Percentiles rank a stretch among this genome's conserved stretches.
Evolutionary conservation across 257 asterid genomes (phyloP).

Genomic region (Buddleja alternifolia): DNA sequence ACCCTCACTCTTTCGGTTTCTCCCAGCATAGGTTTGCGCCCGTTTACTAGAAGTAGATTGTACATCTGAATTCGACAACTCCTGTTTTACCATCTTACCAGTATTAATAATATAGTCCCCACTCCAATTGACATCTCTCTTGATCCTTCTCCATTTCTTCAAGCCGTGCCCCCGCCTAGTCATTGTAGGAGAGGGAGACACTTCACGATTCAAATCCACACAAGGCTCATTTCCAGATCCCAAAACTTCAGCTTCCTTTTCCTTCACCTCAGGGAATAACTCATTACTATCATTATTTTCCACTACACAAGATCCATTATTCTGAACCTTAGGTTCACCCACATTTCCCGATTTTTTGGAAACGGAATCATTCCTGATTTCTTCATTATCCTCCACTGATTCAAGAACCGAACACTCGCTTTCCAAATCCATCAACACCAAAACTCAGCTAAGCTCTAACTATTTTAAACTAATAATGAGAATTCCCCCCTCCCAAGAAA

Average conservation of each 20-base stretch:
- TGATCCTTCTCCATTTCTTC: slow-evolving; percentile 86
- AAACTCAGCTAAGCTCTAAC: slow-evolving; percentile 21
- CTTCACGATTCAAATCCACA: slow-evolving; percentile 14
- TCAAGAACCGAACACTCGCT: slow-evolving; percentile 45
- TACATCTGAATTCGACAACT: slow-evolving; percentile 30
- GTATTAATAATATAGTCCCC: slow-evolving; percentile 39
- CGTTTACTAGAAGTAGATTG: slow-evolving; percentile 39
- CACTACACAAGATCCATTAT: slow-evolving; percentile 39
- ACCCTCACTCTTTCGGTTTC: slow-evolving; percentile 53
- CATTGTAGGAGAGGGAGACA: slow-evolving; percentile 16
- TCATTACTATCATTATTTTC: slow-evolving; percentile 27
- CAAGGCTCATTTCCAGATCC: slow-evolving; percentile 1
- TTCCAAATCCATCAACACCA: slow-evolving; percentile 51
- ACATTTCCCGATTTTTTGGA: slow-evolving; percentile 27
- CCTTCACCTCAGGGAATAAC: slow-evolving; percentile 33
- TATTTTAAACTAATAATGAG: background rate
- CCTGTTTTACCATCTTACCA: slow-evolving; percentile 38
- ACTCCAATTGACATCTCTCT: slow-evolving; percentile 48
- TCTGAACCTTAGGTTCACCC: slow-evolving; percentile 37
- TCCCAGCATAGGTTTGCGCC: slow-evolving; percentile 39
- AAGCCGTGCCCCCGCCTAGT: slow-evolving; percentile 57
- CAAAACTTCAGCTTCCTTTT: slow-evolving; percentile 20
- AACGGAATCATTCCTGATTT: slow-evolving; percentile 26
- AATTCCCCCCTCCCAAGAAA: slow-evolving; percentile 21
- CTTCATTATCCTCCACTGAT: slow-evolving; percentile 57